A percentile compares a stretch with the other conserved stretches of the same genome.
Conservation (phyloP, 2,329 filamentous ascomycete genomes). For the Talaromyces sp. region DNA sequence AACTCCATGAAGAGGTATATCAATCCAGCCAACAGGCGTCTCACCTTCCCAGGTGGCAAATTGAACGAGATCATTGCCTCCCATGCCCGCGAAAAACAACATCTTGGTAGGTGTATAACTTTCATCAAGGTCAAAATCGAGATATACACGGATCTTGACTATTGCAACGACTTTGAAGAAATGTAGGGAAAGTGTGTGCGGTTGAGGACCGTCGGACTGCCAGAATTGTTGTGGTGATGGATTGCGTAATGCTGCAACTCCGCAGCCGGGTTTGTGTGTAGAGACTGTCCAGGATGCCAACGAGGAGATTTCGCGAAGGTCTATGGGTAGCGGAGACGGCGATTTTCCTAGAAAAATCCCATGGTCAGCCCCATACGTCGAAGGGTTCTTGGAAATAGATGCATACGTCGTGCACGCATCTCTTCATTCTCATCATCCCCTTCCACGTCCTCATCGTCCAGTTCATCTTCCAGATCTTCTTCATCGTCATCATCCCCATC, state of each 20-base stretch:
- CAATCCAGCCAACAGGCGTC: slow-evolving; percentile 82
- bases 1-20: slow-evolving; percentile 66
- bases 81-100: slow-evolving; percentile 79
- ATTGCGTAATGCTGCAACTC: slow-evolving; percentile 54
- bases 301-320: slow-evolving; percentile 59
- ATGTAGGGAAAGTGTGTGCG: slow-evolving; percentile 59
- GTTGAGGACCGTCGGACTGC: slow-evolving; percentile 63
- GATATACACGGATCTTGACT: slow-evolving; percentile 51
- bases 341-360: slow-evolving; percentile 27
- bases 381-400: background rate
- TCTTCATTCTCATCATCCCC: slow-evolving; percentile 19
- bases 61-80: slow-evolving; percentile 83
- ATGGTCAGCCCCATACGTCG: background rate
- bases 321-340: slow-evolving; percentile 34
- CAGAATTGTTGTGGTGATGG: slow-evolving; percentile 56
- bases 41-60: slow-evolving; percentile 76
- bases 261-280: slow-evolving; percentile 58
- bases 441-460: slow-evolving; percentile 17
- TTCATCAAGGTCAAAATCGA: slow-evolving; percentile 90
- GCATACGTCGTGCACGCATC: slow-evolving; percentile 32
- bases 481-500: slow-evolving; percentile 26
- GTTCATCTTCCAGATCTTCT: slow-evolving; percentile 27
- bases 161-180: slow-evolving; percentile 53
- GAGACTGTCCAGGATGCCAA: slow-evolving; percentile 63
- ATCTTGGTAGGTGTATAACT: slow-evolving; percentile 96